Conservation (phyloP, 2,329 filamentous ascomycete species). For the Canariomyces notabilis region DNA sequence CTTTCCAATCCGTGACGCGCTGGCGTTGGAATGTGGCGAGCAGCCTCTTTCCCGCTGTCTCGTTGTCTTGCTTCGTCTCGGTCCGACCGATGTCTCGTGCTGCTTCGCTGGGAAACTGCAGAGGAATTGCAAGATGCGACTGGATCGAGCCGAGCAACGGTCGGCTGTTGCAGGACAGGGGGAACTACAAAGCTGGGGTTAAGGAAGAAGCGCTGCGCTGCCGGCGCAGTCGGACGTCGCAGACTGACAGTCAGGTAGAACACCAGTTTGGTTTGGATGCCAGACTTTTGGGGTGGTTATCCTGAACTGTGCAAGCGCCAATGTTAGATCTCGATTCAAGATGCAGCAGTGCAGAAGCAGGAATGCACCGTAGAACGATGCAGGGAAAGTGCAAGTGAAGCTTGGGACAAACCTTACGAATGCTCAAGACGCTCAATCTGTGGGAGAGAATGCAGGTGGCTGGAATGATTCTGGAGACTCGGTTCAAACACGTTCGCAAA, state of each 20-base stretch:
- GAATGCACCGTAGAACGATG: conserved; percentile 1
- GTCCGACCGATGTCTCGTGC: not conserved
- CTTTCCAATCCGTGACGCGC: not conserved
- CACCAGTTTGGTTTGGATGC: conserved; percentile 4
- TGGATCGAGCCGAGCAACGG: not conserved
- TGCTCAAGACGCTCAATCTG: not conserved
- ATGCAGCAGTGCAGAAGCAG: conserved; percentile 6
- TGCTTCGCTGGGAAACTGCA: not conserved
- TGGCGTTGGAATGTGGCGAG: conserved; percentile 14
- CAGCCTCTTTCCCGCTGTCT: conserved; percentile 5
- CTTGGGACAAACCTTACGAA: conserved; percentile 3
- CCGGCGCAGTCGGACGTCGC: conserved; percentile 1
- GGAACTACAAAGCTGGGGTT: conserved; percentile 2
- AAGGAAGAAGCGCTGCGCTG: conserved; percentile 8
- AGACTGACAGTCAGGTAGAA: not conserved
- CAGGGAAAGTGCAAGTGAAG: not conserved
- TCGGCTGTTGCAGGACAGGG: not conserved
- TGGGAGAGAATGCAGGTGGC: conserved; percentile 14
- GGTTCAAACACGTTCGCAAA: not conserved
- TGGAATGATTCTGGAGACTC: conserved; percentile 9
- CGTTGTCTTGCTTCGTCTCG: conserved; percentile 8
- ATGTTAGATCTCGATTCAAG: too few relatives aligned
- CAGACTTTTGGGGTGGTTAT: not conserved
- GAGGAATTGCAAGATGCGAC: not conserved
- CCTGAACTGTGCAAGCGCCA: conserved; percentile 9